Evolutionary conservation across 257 asterid species (phyloP).

Genomic region (Apocynum venetum): DNA sequence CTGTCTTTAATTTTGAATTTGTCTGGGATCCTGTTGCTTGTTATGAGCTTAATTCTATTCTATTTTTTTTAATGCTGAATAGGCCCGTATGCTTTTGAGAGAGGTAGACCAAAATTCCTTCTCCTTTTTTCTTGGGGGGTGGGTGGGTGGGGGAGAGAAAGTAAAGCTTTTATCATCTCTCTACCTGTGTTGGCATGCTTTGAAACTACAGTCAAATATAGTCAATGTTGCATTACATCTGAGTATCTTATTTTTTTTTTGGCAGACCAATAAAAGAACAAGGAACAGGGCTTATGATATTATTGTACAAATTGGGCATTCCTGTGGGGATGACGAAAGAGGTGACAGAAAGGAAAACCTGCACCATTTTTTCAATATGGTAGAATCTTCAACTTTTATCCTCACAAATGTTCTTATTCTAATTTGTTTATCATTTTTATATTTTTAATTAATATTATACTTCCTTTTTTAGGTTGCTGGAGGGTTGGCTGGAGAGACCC

Average conservation of each 20-base stretch:
- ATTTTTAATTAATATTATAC: background rate
- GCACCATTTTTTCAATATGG: constrained; percentile 67
- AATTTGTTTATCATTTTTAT: background rate
- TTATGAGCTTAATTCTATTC: background rate
- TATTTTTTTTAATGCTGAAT: too few species aligned
- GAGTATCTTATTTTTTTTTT: constrained; percentile 18
- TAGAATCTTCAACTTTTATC: constrained; percentile 15
- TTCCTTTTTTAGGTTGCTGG: constrained; percentile 64
- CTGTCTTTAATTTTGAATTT: background rate
- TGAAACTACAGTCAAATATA: constrained; percentile 10
- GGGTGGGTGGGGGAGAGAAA: too few species aligned
- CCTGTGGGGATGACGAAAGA: constrained; percentile 71
- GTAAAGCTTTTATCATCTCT: background rate
- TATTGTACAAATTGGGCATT: constrained; percentile 87
- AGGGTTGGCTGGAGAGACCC: constrained; percentile 84
- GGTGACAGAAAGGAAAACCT: constrained; percentile 61
- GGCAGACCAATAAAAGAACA: constrained; percentile 80
- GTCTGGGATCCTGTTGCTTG: background rate
- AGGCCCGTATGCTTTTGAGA: too few species aligned
- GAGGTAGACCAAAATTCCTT: too few species aligned
- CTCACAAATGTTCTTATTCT: background rate
- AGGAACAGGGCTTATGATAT: constrained; percentile 93
- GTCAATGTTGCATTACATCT: constrained; percentile 4
- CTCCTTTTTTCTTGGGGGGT: too few species aligned
- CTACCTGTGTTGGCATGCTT: background rate